phyloP scores from a whole-genome alignment of 345 rosid species.

The Eucalyptus lansdowneana region DNA sequence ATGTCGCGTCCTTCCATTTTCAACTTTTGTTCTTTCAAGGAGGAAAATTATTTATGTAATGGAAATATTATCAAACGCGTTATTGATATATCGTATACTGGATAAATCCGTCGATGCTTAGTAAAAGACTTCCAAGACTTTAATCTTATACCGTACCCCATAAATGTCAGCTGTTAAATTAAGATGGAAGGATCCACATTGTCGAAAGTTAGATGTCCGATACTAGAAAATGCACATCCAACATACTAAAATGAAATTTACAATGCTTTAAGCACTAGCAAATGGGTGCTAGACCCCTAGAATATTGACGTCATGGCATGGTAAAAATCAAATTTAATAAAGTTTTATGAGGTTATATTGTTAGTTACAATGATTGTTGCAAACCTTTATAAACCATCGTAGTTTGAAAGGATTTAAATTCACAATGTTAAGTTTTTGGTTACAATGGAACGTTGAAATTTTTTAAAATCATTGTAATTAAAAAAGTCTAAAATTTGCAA shows the following conservation, averaged over 20 bases:
- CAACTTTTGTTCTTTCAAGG: too few species aligned
- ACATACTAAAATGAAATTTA: background rate
- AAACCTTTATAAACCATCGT: background rate
- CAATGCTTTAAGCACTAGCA: background rate
- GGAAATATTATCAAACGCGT: too few species aligned
- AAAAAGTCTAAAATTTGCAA: background rate
- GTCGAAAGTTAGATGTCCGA: background rate
- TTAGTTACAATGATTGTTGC: background rate
- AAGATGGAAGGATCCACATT: background rate
- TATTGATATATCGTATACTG: accelerated
- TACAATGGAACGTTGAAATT: too few species aligned
- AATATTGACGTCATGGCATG: background rate
- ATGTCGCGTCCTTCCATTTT: too few species aligned
- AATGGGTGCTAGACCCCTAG: accelerated
- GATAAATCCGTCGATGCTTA: background rate
- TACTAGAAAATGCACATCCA: background rate
- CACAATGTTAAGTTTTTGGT: too few species aligned
- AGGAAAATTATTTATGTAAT: too few species aligned
- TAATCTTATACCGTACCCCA: background rate
- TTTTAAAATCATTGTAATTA: too few species aligned
- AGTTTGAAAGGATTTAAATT: background rate
- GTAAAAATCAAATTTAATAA: background rate
- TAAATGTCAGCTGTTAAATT: background rate
- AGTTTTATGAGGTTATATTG: background rate
- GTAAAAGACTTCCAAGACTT: background rate